Percentiles rank a stretch among this genome's conserved stretches.
Conservation (phyloP, 352 stramenopile genomes). For the Plasmopara halstedii region DNA sequence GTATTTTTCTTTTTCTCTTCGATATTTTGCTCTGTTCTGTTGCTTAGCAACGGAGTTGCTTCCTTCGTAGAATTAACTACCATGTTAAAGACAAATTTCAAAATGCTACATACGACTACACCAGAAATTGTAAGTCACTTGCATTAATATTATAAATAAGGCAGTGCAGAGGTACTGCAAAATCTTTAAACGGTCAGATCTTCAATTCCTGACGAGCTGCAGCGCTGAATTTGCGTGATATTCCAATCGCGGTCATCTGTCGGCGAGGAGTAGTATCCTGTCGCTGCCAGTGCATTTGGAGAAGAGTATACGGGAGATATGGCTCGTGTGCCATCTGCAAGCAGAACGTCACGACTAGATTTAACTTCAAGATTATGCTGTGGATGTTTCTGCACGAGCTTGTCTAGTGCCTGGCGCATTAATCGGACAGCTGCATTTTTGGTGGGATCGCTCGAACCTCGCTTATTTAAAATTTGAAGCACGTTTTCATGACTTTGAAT, state of each 20-base stretch:
- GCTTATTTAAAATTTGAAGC: constrained; percentile 62
- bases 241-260: constrained; percentile 26
- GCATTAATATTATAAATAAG: too few relatives aligned
- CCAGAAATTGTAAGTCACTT: background rate
- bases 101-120: background rate
- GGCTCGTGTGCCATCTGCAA: constrained; percentile 8
- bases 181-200: constrained; percentile 35
- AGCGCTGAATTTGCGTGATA: constrained; percentile 23
- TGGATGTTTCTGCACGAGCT: constrained; percentile 64
- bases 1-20: constrained; percentile 29
- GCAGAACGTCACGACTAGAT: background rate
- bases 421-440: constrained; percentile 53
- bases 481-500: constrained; percentile 82
- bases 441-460: constrained; percentile 42
- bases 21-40: constrained; percentile 5
- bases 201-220: constrained; percentile 39
- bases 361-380: constrained; percentile 72
- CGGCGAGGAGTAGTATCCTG: constrained; percentile 7
- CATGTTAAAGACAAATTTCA: constrained; percentile 8
- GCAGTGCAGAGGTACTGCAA: too few relatives aligned
- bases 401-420: constrained; percentile 70
- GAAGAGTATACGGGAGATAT: constrained; percentile 10
- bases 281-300: constrained; percentile 5
- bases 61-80: constrained; percentile 18
- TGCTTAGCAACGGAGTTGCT: constrained; percentile 32